Evolutionary conservation across 768 basidiomycete species (phyloP).

Genomic region (Cystobasidiopsis lactophilus): DNA sequence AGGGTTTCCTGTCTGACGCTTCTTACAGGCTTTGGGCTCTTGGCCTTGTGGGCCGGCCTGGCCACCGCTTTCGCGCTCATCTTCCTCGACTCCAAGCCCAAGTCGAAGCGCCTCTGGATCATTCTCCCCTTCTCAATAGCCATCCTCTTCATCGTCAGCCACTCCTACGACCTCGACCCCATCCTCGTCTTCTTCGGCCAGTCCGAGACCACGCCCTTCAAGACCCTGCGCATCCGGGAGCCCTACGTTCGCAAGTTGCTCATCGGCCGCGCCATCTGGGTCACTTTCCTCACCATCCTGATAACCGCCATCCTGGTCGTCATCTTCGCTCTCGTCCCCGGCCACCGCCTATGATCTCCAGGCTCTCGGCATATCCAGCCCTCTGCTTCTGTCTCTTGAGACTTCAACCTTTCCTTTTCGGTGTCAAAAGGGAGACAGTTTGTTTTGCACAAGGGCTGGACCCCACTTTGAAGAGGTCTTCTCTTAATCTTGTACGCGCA

Average conservation of each 20-base stretch:
- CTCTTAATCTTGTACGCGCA: no score
- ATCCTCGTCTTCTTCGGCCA: constrained; percentile 78
- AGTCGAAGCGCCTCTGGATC: constrained; percentile 46
- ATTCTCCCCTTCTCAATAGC: constrained; percentile 85
- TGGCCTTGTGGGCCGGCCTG: constrained; percentile 86
- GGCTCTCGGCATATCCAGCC: no score
- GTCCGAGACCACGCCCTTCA: constrained; percentile 93
- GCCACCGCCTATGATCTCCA: no score
- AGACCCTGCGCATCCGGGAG: constrained; percentile 59
- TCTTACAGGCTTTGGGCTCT: constrained; percentile 35
- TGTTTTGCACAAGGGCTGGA: no score
- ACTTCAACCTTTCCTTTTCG: no score
- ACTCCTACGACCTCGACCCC: constrained; percentile 93
- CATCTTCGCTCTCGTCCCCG: constrained; percentile 34
- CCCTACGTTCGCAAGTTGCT: constrained; percentile 83
- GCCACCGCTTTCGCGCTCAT: constrained; percentile 72
- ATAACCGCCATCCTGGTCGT: constrained; percentile 63
- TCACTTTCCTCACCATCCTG: constrained; percentile 33
- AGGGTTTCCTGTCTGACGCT: not conserved
- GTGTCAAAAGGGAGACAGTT: no score
- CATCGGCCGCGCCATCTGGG: constrained; percentile 75
- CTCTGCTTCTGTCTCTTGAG: no score
- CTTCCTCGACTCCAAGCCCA: constrained; percentile 81
- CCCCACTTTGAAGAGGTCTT: no score
- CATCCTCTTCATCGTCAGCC: constrained; percentile 71